Conservation (phyloP, 495 filamentous ascomycete species). For the Melanomma pulvis-pyrius region DNA sequence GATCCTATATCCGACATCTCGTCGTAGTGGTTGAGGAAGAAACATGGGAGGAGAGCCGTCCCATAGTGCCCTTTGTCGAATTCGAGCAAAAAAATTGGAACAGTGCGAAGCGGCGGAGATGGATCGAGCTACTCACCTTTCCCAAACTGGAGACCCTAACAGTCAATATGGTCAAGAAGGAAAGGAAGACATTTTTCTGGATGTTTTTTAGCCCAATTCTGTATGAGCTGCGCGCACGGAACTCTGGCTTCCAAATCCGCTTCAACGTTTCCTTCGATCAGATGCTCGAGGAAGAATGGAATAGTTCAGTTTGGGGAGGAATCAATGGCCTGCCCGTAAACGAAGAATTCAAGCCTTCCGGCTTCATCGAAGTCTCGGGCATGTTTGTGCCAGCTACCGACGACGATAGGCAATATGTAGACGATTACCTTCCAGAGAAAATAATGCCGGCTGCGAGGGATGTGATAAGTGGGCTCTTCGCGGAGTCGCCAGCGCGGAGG, state of each 20-base stretch:
- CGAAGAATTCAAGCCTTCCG: neutral
- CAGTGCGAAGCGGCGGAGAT: neutral
- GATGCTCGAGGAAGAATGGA: slow-evolving; percentile 3
- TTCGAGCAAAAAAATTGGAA: neutral
- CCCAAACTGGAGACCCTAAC: slow-evolving; percentile 6
- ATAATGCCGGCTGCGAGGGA: neutral
- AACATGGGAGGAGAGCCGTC: neutral
- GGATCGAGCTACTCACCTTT: slow-evolving; percentile 13
- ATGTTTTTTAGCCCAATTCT: slow-evolving; percentile 10
- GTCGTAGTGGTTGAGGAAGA: neutral
- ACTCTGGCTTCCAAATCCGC: neutral
- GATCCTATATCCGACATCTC: slow-evolving; percentile 12
- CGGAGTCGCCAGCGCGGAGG: neutral
- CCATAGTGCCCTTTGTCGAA: neutral
- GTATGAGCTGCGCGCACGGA: slow-evolving; percentile 1
- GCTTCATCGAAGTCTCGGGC: slow-evolving; percentile 8
- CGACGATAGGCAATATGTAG: slow-evolving; percentile 17
- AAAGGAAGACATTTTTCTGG: neutral
- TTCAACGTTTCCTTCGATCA: slow-evolving; percentile 19
- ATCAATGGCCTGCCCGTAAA: neutral
- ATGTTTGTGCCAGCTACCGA: slow-evolving; percentile 6
- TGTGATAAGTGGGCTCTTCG: slow-evolving; percentile 8
- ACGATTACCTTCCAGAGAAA: neutral
- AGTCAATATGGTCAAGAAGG: slow-evolving; percentile 9
- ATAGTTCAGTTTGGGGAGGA: slow-evolving; percentile 2